Conservation (phyloP, 257 asterid genomes). For the Solanum habrochaites region DNA sequence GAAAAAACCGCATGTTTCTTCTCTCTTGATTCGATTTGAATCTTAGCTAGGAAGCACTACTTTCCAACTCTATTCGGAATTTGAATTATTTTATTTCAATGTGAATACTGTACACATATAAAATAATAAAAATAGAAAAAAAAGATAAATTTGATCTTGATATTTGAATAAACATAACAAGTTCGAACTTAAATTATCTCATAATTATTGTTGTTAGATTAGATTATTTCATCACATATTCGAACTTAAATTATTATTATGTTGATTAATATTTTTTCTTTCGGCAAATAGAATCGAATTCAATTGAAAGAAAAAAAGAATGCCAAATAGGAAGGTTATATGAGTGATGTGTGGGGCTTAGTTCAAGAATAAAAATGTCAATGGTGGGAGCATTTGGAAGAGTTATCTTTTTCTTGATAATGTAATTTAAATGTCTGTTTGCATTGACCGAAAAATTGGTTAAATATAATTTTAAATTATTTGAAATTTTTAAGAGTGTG, state of each 20-base stretch:
- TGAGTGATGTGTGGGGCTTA: neutral
- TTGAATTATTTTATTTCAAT: too few relatives aligned
- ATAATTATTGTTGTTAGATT: neutral
- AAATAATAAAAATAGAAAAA: too few relatives aligned
- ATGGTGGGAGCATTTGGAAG: neutral
- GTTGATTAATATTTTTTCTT: too few relatives aligned
- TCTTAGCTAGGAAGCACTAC: too few relatives aligned
- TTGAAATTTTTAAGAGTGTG: accelerated
- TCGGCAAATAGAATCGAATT: too few relatives aligned
- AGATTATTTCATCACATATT: neutral
- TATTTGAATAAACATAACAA: neutral
- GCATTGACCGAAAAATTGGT: too few relatives aligned
- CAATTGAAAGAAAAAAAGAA: neutral
- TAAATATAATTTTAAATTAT: too few relatives aligned
- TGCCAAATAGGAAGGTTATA: neutral
- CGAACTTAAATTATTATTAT: neutral
- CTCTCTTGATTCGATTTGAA: too few relatives aligned
- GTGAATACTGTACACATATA: too few relatives aligned
- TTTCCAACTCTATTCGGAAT: too few relatives aligned
- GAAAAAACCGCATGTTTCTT: too few relatives aligned
- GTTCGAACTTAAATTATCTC: neutral
- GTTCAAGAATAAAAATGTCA: neutral
- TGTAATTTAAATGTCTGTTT: neutral
- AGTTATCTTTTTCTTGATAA: neutral
- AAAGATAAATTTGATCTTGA: neutral